Evolutionary conservation across 768 basidiomycete genomes (phyloP).

Genomic region (Cystofilobasidium capitatum): DNA sequence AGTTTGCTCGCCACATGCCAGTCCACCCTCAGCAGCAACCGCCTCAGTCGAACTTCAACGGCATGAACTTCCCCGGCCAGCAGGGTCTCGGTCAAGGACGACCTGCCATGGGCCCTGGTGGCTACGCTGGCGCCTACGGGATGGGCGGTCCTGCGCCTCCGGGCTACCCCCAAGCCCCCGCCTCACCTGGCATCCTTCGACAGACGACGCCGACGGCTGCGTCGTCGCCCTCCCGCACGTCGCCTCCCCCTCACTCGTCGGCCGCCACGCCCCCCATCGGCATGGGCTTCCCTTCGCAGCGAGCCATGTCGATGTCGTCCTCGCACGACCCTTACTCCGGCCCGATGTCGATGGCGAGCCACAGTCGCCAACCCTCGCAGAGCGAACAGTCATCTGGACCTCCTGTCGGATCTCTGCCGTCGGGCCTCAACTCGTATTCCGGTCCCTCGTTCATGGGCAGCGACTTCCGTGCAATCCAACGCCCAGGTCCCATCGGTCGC

Average conservation of each 20-base stretch:
- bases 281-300: constrained; percentile 12
- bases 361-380: constrained; percentile 17
- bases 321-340: constrained; percentile 7
- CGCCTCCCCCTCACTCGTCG: constrained; percentile 6
- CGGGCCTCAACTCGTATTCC: background rate
- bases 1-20: constrained; percentile 17
- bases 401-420: constrained; percentile 2
- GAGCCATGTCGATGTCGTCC: background rate
- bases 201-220: constrained; percentile 7
- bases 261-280: constrained; percentile 15
- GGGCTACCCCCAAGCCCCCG: constrained; percentile 17
- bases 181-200: constrained; percentile 15
- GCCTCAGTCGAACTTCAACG: constrained; percentile 13
- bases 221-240: constrained; percentile 7
- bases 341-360: constrained; percentile 11
- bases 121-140: constrained; percentile 17
- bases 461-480: constrained; percentile 27
- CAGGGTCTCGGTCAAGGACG: constrained; percentile 2
- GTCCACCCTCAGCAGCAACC: constrained; percentile 22
- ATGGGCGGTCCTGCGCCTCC: constrained; percentile 10
- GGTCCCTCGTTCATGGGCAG: constrained; percentile 9
- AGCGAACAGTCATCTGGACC: background rate
- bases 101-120: background rate
- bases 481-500: constrained; percentile 23
- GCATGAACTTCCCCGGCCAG: constrained; percentile 12